phyloP scores from a whole-genome alignment of 495 filamentous ascomycete genomes.

The Penicillium subrubescens region DNA sequence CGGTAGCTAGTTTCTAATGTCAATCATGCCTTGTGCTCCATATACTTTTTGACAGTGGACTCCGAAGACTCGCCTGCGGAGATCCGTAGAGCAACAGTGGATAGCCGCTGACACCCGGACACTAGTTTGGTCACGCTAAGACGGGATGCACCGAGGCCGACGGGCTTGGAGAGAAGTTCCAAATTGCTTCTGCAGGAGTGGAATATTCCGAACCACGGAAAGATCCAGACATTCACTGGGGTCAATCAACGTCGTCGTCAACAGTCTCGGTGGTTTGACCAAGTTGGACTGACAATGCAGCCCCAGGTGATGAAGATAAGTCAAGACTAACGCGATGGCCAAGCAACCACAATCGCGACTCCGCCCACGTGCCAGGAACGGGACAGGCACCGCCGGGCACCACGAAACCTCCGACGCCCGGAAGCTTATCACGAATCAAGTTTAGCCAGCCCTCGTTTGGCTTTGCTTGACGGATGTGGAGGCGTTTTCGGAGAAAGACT shows the following conservation, averaged over 20 bases:
- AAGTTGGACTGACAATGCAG: background rate
- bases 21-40: background rate
- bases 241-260: background rate
- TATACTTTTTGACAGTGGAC: background rate
- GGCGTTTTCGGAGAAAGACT: background rate
- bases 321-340: background rate
- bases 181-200: background rate
- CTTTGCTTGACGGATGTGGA: background rate
- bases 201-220: background rate
- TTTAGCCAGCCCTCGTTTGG: background rate
- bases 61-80: background rate
- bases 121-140: background rate
- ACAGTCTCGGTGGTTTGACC: background rate
- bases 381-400: background rate
- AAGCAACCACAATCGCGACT: background rate
- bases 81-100: background rate
- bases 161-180: background rate
- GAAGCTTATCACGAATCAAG: constrained; percentile 1
- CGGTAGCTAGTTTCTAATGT: background rate
- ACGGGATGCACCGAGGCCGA: background rate
- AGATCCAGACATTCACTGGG: background rate
- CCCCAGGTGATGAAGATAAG: background rate
- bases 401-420: constrained; percentile 3
- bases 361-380: constrained; percentile 11
- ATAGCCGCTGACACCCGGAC: background rate